A percentile compares a stretch with the other conserved stretches of the same genome.
Evolutionary conservation across 768 basidiomycete species (phyloP).

Genomic region (Galerina sulciceps): DNA sequence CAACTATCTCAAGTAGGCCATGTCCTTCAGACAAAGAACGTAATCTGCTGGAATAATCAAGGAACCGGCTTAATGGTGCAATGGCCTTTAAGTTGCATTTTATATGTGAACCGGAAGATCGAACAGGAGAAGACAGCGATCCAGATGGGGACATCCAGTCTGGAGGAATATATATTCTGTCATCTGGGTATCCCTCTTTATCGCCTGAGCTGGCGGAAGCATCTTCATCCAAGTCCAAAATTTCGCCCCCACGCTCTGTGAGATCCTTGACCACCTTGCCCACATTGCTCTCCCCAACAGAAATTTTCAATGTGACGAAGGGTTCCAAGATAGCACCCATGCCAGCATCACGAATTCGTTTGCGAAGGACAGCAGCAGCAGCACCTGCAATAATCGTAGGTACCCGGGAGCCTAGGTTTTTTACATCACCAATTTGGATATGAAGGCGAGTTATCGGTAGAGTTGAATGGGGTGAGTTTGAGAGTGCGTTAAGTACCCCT

Average conservation of each 20-base stretch:
- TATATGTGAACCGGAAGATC: constrained; percentile 36
- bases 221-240: constrained; percentile 67
- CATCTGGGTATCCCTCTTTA: constrained; percentile 52
- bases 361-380: constrained; percentile 64
- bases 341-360: constrained; percentile 62
- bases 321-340: constrained; percentile 82
- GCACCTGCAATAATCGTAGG: constrained; percentile 69
- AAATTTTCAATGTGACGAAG: constrained; percentile 70
- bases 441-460: constrained; percentile 69
- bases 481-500: constrained; percentile 73
- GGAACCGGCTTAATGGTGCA: constrained; percentile 80
- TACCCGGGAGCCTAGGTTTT: constrained; percentile 43
- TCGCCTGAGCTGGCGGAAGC: constrained; percentile 38
- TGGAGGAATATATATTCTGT: constrained; percentile 79
- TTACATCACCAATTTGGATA: constrained; percentile 54
- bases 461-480: constrained; percentile 78
- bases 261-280: constrained; percentile 84
- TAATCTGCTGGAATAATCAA: constrained; percentile 79
- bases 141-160: constrained; percentile 76
- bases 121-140: constrained; percentile 25
- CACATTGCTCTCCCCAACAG: constrained; percentile 65
- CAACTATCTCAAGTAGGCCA: constrained; percentile 78
- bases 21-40: constrained; percentile 84
- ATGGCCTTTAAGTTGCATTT: constrained; percentile 73
- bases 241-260: constrained; percentile 83